phyloP scores from a whole-genome alignment of 352 stramenopile species.

The Phytophthora boehmeriae region DNA sequence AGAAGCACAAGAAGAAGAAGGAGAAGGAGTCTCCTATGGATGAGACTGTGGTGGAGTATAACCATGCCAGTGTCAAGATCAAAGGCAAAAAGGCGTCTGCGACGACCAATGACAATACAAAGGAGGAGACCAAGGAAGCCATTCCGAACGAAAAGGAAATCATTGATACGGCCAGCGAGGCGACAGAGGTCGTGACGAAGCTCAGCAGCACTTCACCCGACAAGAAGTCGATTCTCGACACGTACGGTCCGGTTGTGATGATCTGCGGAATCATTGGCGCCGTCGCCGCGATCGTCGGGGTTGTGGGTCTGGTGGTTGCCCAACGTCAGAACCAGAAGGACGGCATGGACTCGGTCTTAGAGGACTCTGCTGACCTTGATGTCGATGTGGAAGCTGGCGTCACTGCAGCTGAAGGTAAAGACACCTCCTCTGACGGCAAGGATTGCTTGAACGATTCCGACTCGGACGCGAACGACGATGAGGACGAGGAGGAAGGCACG shows the following conservation, averaged over 20 bases:
- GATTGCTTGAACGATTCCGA: constrained; percentile 61
- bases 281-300: constrained; percentile 67
- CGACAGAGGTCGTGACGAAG: constrained; percentile 65
- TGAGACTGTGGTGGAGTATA: constrained; percentile 56
- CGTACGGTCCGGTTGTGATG: constrained; percentile 55
- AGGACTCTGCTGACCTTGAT: constrained; percentile 42
- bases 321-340: constrained; percentile 32
- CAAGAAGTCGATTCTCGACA: constrained; percentile 47
- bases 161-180: constrained; percentile 32
- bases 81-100: constrained; percentile 20
- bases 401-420: constrained; percentile 26
- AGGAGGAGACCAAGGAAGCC: constrained; percentile 17
- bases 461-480: constrained; percentile 46
- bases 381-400: constrained; percentile 61
- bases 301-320: constrained; percentile 57
- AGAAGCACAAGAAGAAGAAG: constrained; percentile 28
- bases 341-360: constrained; percentile 48
- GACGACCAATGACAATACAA: constrained; percentile 3
- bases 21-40: constrained; percentile 23
- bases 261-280: constrained; percentile 71
- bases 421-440: constrained; percentile 40
- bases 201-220: constrained; percentile 40
- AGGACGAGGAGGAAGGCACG: constrained; percentile 57
- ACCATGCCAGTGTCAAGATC: constrained; percentile 57
- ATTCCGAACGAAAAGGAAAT: constrained; percentile 28